These are phyloP conservation scores for Echria macrotheca DNA, from an alignment of 495 filamentous ascomycete species.

Conservation along the genomic window DNA sequence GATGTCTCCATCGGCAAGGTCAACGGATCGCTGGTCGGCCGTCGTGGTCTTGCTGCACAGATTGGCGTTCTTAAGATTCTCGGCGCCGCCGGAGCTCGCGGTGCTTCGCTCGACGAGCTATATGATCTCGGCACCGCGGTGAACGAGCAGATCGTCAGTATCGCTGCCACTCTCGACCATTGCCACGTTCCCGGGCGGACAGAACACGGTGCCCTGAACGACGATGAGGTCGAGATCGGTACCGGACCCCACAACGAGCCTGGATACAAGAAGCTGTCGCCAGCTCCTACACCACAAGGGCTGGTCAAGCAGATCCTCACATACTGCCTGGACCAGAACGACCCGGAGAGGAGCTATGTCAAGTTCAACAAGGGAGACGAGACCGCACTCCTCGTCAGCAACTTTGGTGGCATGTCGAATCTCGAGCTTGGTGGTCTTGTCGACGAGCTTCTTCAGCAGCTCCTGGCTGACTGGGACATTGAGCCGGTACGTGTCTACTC, in stretches of 20 bases:
- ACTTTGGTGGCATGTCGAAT: conserved; percentile 58
- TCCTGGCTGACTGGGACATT: conserved; percentile 38
- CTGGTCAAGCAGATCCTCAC: conserved; percentile 49
- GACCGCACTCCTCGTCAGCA: conserved; percentile 54
- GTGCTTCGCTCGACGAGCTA: conserved; percentile 51
- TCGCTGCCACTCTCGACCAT: conserved; percentile 56
- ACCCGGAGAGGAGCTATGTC: conserved; percentile 54
- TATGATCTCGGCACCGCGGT: conserved; percentile 50
- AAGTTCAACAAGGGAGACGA: conserved; percentile 50
- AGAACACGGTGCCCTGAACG: conserved; percentile 45
- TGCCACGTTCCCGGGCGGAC: conserved; percentile 58
- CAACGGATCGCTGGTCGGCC: conserved; percentile 48
- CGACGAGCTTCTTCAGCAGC: conserved; percentile 46
- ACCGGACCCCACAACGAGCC: conserved; percentile 63
- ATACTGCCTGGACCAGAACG: conserved; percentile 50
- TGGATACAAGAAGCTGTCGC: conserved; percentile 49
- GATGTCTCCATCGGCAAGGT: conserved; percentile 57
- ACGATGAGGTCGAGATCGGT: conserved; percentile 50
- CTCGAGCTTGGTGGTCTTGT: conserved; percentile 55
- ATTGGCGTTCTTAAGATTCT: conserved; percentile 38
- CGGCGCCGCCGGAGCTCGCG: conserved; percentile 34
- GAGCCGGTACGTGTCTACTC: conserved; percentile 36
- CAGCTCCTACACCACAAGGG: conserved; percentile 48
- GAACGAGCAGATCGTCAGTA: conserved; percentile 51
- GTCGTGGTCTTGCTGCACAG: conserved; percentile 54